phyloP scores from a whole-genome alignment of 352 stramenopile species.

The Phytophthora quininea region DNA sequence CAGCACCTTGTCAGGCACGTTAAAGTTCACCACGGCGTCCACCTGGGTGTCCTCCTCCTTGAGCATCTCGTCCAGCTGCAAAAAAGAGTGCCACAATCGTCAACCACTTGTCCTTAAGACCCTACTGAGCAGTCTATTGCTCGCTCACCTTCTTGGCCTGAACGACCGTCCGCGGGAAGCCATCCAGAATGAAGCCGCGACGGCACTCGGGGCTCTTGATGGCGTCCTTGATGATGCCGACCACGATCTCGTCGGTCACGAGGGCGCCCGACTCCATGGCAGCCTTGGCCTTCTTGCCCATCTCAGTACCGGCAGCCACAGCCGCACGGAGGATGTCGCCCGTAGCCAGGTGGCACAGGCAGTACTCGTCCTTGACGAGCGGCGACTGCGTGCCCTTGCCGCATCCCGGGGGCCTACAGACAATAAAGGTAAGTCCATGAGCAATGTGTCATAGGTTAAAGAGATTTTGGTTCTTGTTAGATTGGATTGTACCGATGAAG shows the following conservation, averaged over 20 bases:
- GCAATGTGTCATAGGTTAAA: neutral
- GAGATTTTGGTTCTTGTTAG: too few relatives aligned
- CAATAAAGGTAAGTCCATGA: neutral
- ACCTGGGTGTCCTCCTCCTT: conserved; percentile 86
- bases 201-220: conserved; percentile 97
- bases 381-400: conserved; percentile 99
- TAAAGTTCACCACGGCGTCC: conserved; percentile 95
- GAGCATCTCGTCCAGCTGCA: conserved; percentile 96
- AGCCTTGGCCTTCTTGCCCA: conserved; percentile 97
- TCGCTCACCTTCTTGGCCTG: conserved; percentile 94
- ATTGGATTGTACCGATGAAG: conserved; percentile 83
- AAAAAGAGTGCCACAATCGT: neutral
- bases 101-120: neutral
- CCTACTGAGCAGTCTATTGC: neutral
- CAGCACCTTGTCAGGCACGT: conserved; percentile 95
- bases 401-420: conserved; percentile 89
- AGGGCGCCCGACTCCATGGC: conserved; percentile 97
- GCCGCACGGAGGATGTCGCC: conserved; percentile 99
- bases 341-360: conserved; percentile 97
- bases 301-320: conserved; percentile 95
- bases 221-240: conserved; percentile 99
- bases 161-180: conserved; percentile 98
- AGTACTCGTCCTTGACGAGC: conserved; percentile 98
- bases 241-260: conserved; percentile 98
- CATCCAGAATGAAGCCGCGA: conserved; percentile 99